These are phyloP conservation scores for Phytophthora nicotianae DNA, from an alignment of 352 stramenopile genomes.

Conservation along the genomic window DNA sequence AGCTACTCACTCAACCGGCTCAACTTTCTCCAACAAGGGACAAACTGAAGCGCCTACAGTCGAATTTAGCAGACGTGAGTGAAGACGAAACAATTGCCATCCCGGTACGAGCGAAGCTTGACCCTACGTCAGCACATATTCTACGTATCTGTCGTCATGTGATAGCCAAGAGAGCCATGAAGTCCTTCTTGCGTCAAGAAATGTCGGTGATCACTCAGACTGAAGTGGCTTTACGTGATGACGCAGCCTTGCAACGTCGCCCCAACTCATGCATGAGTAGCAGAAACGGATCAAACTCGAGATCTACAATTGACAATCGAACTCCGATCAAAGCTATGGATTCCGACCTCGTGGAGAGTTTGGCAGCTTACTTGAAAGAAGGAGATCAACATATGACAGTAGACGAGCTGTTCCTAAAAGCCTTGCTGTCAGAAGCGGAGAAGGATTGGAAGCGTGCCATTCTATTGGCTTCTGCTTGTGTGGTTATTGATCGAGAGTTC, in stretches of 20 bases:
- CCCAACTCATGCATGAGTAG: constrained; percentile 12
- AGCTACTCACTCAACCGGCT: constrained; percentile 10
- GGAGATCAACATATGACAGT: constrained; percentile 64
- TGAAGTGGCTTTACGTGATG: constrained; percentile 53
- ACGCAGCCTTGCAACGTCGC: constrained; percentile 46
- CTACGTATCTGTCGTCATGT: constrained; percentile 76
- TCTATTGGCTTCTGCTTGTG: constrained; percentile 68
- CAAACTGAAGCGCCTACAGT: constrained; percentile 19
- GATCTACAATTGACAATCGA: constrained; percentile 14
- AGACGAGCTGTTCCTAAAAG: constrained; percentile 66
- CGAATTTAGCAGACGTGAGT: constrained; percentile 11
- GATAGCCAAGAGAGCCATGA: constrained; percentile 73
- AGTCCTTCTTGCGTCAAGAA: constrained; percentile 62
- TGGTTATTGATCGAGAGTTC: constrained; percentile 71
- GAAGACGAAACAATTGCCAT: constrained; percentile 26
- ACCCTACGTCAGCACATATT: constrained; percentile 63
- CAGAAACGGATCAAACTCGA: constrained; percentile 16
- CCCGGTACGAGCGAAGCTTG: constrained; percentile 37
- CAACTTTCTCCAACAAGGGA: constrained; percentile 2
- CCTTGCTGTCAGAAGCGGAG: constrained; percentile 52
- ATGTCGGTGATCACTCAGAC: constrained; percentile 67
- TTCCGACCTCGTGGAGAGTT: constrained; percentile 47
- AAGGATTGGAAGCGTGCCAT: constrained; percentile 78
- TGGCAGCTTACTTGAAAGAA: constrained; percentile 56
- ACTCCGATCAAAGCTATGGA: constrained; percentile 56